Evolutionary conservation across 768 basidiomycete species (phyloP).

Genomic region (Neoboletus brunneissimus): DNA sequence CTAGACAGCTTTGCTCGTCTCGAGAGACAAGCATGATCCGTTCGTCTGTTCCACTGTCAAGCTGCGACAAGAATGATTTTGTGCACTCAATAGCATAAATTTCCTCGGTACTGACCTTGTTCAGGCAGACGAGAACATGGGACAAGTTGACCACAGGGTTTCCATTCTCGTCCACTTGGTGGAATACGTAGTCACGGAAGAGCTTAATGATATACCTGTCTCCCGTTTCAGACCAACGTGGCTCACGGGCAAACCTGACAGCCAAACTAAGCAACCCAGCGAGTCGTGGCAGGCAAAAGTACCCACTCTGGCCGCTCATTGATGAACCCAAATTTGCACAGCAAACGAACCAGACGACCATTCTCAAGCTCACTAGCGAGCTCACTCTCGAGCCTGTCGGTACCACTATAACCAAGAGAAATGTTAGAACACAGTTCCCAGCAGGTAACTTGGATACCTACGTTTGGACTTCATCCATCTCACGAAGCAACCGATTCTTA

Average conservation of each 20-base stretch:
- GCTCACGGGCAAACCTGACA: constrained; percentile 90
- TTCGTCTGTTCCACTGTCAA: constrained; percentile 93
- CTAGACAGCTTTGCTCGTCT: constrained; percentile 94
- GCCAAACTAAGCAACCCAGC: not conserved
- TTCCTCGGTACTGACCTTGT: constrained; percentile 62
- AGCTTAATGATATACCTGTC: constrained; percentile 98
- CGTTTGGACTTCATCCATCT: constrained; percentile 84
- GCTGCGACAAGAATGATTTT: constrained; percentile 40
- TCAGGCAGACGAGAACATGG: constrained; percentile 89
- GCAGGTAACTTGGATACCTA: constrained; percentile 35
- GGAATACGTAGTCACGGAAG: constrained; percentile 97
- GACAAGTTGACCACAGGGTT: constrained; percentile 86
- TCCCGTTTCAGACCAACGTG: constrained; percentile 97
- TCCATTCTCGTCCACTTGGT: constrained; percentile 90
- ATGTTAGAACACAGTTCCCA: not conserved
- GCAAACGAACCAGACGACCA: constrained; percentile 80
- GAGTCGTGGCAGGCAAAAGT: not conserved
- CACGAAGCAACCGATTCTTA: constrained; percentile 56
- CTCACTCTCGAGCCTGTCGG: constrained; percentile 80
- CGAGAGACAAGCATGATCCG: constrained; percentile 91
- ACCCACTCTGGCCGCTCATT: constrained; percentile 98
- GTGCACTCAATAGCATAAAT: not conserved
- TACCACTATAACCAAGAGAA: constrained; percentile 49
- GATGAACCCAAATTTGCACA: constrained; percentile 96
- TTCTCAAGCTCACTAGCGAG: constrained; percentile 91